A percentile compares a stretch with the other conserved stretches of the same genome.
These are phyloP conservation scores for Penicillium sp. DNA, from an alignment of 2,329 filamentous ascomycete species.

Conservation along the genomic window DNA sequence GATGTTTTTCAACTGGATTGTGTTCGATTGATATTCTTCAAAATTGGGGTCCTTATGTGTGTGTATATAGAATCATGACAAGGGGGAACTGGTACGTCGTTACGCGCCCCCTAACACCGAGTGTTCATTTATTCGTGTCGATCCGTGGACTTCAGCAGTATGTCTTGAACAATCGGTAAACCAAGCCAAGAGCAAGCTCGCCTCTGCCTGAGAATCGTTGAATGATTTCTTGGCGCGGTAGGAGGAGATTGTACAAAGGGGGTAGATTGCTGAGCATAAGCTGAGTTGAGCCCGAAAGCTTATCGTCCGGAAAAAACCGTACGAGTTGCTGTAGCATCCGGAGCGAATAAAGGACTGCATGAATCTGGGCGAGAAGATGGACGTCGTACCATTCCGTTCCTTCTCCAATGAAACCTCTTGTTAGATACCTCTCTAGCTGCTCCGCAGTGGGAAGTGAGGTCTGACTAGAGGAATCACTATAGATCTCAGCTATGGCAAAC, in stretches of 20 bases:
- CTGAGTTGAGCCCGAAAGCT: conserved; percentile 17
- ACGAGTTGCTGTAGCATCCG: conserved; percentile 62
- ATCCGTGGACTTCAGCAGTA: conserved; percentile 16
- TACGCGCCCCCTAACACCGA: neutral
- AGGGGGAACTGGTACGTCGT: neutral
- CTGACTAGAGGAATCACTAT: conserved; percentile 20
- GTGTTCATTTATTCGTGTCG: neutral
- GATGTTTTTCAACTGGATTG: neutral
- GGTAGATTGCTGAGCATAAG: conserved; percentile 35
- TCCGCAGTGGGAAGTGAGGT: conserved; percentile 21
- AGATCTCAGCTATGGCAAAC: conserved; percentile 41
- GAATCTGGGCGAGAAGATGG: conserved; percentile 64
- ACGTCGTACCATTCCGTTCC: conserved; percentile 60
- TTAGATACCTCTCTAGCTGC: conserved; percentile 36
- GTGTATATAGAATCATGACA: neutral
- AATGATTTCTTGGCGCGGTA: conserved; percentile 29
- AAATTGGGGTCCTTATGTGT: neutral
- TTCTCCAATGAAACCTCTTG: conserved; percentile 35
- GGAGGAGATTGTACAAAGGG: conserved; percentile 36
- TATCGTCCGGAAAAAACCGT: conserved; percentile 35
- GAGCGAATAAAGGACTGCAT: conserved; percentile 65
- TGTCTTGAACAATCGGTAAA: conserved; percentile 17
- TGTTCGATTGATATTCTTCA: neutral
- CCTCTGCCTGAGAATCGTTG: conserved; percentile 14
- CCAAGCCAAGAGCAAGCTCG: conserved; percentile 11